A percentile compares a stretch with the other conserved stretches of the same genome.
Conservation (phyloP, 257 asterid species). For the Penstemon eatonii region DNA sequence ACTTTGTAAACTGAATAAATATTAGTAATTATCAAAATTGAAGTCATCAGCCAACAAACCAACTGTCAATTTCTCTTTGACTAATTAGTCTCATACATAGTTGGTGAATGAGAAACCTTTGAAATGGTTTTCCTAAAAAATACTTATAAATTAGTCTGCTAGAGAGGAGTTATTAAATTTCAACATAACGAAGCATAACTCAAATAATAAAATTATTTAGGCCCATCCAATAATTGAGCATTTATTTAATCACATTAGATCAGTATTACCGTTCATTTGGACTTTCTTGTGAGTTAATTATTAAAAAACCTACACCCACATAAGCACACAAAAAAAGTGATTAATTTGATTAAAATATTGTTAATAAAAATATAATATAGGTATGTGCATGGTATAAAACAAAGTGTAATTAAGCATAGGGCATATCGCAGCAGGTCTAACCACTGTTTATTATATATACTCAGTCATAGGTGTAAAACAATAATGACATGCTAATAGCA, state of each 20-base stretch:
- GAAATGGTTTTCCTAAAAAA: background rate
- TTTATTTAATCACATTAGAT: background rate
- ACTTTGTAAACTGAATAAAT: constrained; percentile 3
- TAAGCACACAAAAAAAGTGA: background rate
- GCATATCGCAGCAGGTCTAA: constrained; percentile 6
- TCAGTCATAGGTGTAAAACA: background rate
- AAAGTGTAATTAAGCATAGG: constrained; percentile 4
- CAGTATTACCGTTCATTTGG: background rate
- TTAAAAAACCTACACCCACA: background rate
- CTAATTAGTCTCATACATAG: background rate
- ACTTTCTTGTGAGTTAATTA: background rate
- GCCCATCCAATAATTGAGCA: background rate
- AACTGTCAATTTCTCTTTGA: background rate
- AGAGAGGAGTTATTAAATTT: too few species aligned
- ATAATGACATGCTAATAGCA: constrained; percentile 5
- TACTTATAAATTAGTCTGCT: background rate
- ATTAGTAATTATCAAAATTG: background rate
- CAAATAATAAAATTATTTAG: background rate
- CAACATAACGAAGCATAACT: background rate
- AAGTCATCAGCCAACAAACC: background rate
- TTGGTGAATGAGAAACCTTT: background rate
- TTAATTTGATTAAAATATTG: background rate
- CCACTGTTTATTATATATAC: constrained; percentile 1
- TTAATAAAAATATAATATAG: background rate
- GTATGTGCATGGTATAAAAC: background rate